Percentiles rank a stretch among this genome's conserved stretches.
Conservation (phyloP, 495 filamentous ascomycete species). For the Geoglossum glabrum region DNA sequence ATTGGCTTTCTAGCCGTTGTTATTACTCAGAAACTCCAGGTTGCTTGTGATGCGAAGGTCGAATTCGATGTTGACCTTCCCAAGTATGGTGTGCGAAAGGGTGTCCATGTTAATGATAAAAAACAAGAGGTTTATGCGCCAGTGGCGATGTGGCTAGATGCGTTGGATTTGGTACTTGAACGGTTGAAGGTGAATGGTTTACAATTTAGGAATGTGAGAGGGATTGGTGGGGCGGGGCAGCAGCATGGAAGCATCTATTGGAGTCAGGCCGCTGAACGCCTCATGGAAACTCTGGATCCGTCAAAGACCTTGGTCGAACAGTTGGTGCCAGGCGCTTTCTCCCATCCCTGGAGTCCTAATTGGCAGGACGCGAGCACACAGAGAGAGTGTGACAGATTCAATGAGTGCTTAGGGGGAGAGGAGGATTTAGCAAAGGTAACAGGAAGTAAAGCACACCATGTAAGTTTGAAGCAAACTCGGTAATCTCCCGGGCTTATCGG, state of each 20-base stretch:
- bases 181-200: slow-evolving; percentile 51
- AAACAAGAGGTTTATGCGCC: slow-evolving; percentile 82
- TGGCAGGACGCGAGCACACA: slow-evolving; percentile 97
- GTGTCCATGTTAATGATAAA: slow-evolving; percentile 58
- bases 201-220: slow-evolving; percentile 56
- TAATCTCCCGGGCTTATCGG: not conserved
- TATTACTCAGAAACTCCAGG: slow-evolving; percentile 57
- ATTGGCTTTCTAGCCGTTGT: slow-evolving; percentile 33
- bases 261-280: slow-evolving; percentile 45
- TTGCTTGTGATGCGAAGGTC: slow-evolving; percentile 55
- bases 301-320: slow-evolving; percentile 44
- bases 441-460: slow-evolving; percentile 86
- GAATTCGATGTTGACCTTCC: slow-evolving; percentile 55
- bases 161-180: slow-evolving; percentile 62
- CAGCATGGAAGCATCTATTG: slow-evolving; percentile 96
- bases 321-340: slow-evolving; percentile 46
- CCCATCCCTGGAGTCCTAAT: slow-evolving; percentile 76
- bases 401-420: slow-evolving; percentile 41
- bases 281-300: slow-evolving; percentile 40
- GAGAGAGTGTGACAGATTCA: slow-evolving; percentile 73
- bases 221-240: slow-evolving; percentile 81
- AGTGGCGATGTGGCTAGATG: slow-evolving; percentile 85
- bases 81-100: slow-evolving; percentile 60
- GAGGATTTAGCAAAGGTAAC: slow-evolving; percentile 55
- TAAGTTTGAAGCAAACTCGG: slow-evolving; percentile 22